These are phyloP conservation scores for Tephrocybe sp. DNA, from an alignment of 768 basidiomycete species.

Conservation along the genomic window DNA sequence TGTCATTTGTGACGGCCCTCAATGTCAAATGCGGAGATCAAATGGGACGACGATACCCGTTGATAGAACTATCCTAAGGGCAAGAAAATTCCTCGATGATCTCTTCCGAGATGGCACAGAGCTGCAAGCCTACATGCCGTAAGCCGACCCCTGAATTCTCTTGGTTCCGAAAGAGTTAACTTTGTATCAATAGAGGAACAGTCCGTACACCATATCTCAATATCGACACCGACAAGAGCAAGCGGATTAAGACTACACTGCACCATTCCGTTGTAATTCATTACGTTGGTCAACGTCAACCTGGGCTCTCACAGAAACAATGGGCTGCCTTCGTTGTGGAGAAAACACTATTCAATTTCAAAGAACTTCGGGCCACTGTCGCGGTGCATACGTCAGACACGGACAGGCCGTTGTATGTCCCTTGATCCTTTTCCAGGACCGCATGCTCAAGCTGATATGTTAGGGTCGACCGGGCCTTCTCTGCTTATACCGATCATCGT, in stretches of 20 bases:
- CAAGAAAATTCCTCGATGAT: conserved; percentile 16
- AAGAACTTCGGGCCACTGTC: neutral
- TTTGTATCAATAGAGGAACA: conserved; percentile 1
- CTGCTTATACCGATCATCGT: conserved; percentile 51
- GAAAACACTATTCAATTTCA: neutral
- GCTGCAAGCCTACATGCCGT: conserved; percentile 2
- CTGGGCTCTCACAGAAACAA: neutral
- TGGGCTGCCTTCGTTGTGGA: neutral
- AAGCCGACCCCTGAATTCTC: neutral
- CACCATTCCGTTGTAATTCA: conserved; percentile 1
- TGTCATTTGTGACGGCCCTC: conserved; percentile 10
- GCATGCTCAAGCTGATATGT: neutral
- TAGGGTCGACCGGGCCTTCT: conserved; percentile 44
- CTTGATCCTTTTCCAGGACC: neutral
- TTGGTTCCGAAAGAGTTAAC: no score
- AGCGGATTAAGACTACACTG: neutral
- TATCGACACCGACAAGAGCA: conserved; percentile 1
- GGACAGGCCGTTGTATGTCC: conserved; percentile 10
- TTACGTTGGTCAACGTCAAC: neutral
- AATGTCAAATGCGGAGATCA: neutral
- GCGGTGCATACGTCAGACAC: neutral
- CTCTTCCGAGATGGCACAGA: conserved; percentile 9
- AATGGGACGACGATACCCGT: neutral
- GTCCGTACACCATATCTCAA: conserved; percentile 4
- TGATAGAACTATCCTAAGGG: neutral